phyloP scores from a whole-genome alignment of 2,329 filamentous ascomycete species.

The Botrytis pseudocinerea region DNA sequence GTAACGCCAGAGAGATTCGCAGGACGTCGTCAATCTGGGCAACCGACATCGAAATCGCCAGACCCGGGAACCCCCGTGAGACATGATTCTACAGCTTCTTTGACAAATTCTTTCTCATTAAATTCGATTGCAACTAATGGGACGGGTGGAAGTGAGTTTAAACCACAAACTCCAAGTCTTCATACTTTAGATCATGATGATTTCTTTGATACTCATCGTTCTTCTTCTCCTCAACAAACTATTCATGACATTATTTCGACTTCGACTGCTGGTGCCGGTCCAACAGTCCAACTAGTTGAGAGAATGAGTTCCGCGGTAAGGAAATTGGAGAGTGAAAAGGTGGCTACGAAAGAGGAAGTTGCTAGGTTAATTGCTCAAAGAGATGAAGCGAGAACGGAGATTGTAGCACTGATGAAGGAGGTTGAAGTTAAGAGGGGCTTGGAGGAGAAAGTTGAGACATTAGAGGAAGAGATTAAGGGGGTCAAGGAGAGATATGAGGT shows the following conservation, averaged over 20 bases:
- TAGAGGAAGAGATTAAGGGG: constrained; percentile 68
- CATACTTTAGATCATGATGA: constrained; percentile 45
- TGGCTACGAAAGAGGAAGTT: constrained; percentile 84
- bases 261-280: constrained; percentile 86
- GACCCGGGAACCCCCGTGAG: constrained; percentile 38
- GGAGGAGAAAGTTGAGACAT: constrained; percentile 57
- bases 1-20: constrained; percentile 30
- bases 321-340: constrained; percentile 87
- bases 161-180: constrained; percentile 33
- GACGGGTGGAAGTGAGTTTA: constrained; percentile 23
- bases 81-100: constrained; percentile 38
- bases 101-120: constrained; percentile 19
- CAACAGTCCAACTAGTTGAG: constrained; percentile 92
- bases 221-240: constrained; percentile 65
- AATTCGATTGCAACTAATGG: constrained; percentile 29
- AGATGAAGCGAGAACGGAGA: constrained; percentile 87
- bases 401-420: constrained; percentile 88
- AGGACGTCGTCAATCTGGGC: constrained; percentile 34
- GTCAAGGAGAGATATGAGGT: constrained; percentile 82
- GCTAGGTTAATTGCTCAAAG: constrained; percentile 77
- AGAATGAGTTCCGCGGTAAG: constrained; percentile 93
- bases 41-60: constrained; percentile 34
- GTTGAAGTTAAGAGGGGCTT: constrained; percentile 67
- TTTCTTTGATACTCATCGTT: constrained; percentile 53
- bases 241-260: constrained; percentile 85